Conservation (phyloP, 1,284 basidiomycete species). For the Chalciporus sp. region DNA sequence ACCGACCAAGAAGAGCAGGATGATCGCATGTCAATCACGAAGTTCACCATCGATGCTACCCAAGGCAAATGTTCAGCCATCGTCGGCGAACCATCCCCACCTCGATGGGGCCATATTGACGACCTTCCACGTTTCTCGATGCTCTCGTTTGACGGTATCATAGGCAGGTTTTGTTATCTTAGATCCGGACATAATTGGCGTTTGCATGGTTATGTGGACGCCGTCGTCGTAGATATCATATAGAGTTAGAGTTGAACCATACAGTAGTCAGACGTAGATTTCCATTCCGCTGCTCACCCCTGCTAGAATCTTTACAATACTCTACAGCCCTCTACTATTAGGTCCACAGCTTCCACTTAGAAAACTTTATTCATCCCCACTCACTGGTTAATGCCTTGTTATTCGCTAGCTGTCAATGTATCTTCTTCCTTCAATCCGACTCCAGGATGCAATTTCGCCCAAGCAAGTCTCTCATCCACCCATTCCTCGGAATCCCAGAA, state of each 20-base stretch:
- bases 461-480: too few relatives aligned
- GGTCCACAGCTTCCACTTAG: too few relatives aligned
- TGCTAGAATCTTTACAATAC: background rate
- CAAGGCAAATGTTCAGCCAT: slow-evolving; percentile 1
- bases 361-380: too few relatives aligned
- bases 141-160: slow-evolving; percentile 12
- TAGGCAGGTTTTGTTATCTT: slow-evolving; percentile 9
- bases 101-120: background rate
- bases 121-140: background rate
- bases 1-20: background rate
- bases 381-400: too few relatives aligned
- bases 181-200: background rate
- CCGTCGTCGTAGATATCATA: slow-evolving; percentile 3
- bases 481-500: too few relatives aligned
- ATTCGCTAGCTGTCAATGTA: too few relatives aligned
- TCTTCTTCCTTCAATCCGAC: too few relatives aligned
- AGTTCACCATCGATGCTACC: slow-evolving; percentile 9
- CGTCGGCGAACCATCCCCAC: background rate
- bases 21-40: background rate
- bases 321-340: background rate
- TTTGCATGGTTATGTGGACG: background rate
- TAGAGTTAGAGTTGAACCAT: background rate
- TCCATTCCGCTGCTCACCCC: background rate
- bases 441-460: too few relatives aligned
- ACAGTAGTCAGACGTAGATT: background rate